phyloP scores from a whole-genome alignment of 208 protist species.

The Wallacemonas sp. region DNA sequence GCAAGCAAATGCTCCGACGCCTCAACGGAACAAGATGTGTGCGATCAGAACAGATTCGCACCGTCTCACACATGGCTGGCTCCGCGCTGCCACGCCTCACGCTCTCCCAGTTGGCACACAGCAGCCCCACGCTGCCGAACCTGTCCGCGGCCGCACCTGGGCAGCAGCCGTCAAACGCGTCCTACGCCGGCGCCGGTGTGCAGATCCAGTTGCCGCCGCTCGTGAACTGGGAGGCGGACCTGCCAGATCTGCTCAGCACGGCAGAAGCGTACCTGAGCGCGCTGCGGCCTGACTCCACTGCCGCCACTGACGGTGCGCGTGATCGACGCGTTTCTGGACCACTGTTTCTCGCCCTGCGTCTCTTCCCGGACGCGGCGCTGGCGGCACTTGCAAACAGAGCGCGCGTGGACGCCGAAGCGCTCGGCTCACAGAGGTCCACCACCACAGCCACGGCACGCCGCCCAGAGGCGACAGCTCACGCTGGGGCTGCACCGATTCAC shows the following conservation, averaged over 20 bases:
- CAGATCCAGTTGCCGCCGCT: conserved; percentile 49
- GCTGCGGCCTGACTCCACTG: background rate
- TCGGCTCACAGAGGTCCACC: too few species aligned
- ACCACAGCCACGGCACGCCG: too few species aligned
- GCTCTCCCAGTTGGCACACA: background rate
- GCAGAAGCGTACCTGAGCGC: background rate
- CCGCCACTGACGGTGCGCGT: background rate
- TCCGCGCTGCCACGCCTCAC: background rate
- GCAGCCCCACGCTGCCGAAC: background rate
- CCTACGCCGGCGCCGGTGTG: conserved; percentile 24
- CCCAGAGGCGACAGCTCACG: too few species aligned
- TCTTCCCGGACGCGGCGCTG: conserved; percentile 52
- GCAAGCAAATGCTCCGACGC: too few species aligned
- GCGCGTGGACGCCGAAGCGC: too few species aligned
- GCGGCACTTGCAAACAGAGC: conserved; percentile 19
- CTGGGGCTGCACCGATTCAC: conserved; percentile 35
- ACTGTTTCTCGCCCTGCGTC: conserved; percentile 36
- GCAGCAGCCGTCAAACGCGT: background rate
- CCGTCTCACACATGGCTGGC: background rate
- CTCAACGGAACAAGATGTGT: too few species aligned
- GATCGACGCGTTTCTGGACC: conserved; percentile 4
- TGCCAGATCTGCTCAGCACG: background rate
- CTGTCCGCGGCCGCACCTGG: background rate
- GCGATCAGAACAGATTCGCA: too few species aligned
- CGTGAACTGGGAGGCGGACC: conserved; percentile 28